Percentiles rank a stretch among this genome's conserved stretches.
Evolutionary conservation across 441 rosid genomes (phyloP).

Genomic region (Aleurites moluccanus): DNA sequence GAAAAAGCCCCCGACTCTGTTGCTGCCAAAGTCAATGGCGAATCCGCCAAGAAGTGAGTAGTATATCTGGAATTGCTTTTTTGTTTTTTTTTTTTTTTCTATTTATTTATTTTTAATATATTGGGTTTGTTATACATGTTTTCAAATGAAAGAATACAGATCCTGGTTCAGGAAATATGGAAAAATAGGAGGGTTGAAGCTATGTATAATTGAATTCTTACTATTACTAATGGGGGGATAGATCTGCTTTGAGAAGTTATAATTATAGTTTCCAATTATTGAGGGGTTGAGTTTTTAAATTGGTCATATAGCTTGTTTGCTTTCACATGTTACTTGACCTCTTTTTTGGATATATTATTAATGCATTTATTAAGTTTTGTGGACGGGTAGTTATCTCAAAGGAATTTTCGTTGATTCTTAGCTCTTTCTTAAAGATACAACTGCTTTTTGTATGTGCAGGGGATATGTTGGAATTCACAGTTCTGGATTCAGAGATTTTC

Average conservation of each 20-base stretch:
- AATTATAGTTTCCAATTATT: not conserved
- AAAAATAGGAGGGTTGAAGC: not conserved
- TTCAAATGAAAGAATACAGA: not conserved
- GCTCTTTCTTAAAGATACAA: not conserved
- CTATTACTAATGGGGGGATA: not conserved
- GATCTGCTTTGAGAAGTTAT: not conserved
- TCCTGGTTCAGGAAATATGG: not conserved
- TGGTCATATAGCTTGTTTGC: not conserved
- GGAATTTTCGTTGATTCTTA: not conserved
- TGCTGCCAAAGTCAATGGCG: conserved; percentile 80
- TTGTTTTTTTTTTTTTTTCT: not conserved
- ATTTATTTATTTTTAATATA: not conserved
- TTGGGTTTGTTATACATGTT: not conserved
- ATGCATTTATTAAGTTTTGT: not conserved
- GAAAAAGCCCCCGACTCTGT: conserved; percentile 78
- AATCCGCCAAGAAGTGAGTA: conserved; percentile 82
- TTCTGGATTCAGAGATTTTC: conserved; percentile 99
- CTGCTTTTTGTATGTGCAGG: conserved; percentile 37
- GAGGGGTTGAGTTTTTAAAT: not conserved
- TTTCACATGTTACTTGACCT: not conserved
- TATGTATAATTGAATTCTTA: not conserved
- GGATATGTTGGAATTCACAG: conserved; percentile 99
- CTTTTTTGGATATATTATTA: not conserved
- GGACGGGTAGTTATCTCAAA: not conserved
- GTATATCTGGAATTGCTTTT: not conserved